Evolutionary conservation across 306 rosid genomes (phyloP).

Genomic region (Carpinus fangiana): DNA sequence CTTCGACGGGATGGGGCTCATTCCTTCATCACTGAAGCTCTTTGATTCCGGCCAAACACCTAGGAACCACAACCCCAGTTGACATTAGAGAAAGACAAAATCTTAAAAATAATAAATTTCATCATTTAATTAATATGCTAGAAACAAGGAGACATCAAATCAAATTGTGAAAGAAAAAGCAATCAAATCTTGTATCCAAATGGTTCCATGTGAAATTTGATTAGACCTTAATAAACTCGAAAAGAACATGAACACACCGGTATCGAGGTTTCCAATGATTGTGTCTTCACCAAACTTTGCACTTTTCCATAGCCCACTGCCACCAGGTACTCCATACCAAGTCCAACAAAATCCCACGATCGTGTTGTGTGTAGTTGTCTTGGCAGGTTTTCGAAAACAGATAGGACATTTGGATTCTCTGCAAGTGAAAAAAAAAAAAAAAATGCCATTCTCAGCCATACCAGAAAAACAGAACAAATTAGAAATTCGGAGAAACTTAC

Average conservation of each 20-base stretch:
- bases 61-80: not conserved
- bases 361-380: constrained; percentile 58
- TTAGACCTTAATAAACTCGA: too few species aligned
- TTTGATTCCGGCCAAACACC: constrained; percentile 79
- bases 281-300: constrained; percentile 52
- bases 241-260: constrained; percentile 37
- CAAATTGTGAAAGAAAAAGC: constrained; percentile 1
- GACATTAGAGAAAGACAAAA: too few species aligned
- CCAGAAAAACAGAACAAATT: not conserved
- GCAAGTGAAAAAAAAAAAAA: not conserved
- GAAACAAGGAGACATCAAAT: not conserved
- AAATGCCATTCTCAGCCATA: not conserved
- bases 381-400: constrained; percentile 47
- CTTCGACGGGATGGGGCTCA: constrained; percentile 56
- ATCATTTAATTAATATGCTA: too few species aligned
- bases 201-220: not conserved
- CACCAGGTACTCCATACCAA: constrained; percentile 32
- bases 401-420: constrained; percentile 60
- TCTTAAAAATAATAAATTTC: too few species aligned
- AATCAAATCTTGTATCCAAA: not conserved
- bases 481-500: constrained; percentile 26
- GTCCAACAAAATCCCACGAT: constrained; percentile 66
- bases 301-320: constrained; percentile 45
- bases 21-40: constrained; percentile 65
- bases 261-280: constrained; percentile 68